These are phyloP conservation scores for Thozetella sp. DNA, from an alignment of 495 filamentous ascomycete species.

Conservation along the genomic window DNA sequence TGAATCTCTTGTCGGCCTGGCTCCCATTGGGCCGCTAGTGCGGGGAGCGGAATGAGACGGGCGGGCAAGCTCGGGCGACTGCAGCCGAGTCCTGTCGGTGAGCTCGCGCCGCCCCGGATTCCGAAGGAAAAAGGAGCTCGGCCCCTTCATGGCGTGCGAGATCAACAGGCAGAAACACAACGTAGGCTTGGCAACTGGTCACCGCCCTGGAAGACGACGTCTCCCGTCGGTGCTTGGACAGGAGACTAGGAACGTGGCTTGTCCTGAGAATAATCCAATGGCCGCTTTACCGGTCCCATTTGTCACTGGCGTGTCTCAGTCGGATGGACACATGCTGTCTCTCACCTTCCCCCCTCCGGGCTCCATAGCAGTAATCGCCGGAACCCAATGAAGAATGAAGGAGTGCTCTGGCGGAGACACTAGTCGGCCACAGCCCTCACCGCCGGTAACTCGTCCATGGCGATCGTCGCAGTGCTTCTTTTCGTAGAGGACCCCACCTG, in stretches of 20 bases:
- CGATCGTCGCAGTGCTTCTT: background rate
- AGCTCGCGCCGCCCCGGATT: no score
- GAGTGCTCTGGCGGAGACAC: background rate
- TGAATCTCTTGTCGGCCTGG: background rate
- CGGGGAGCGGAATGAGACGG: background rate
- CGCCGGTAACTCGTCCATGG: background rate
- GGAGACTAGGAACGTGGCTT: no score
- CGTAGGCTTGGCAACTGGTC: no score
- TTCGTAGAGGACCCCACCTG: no score
- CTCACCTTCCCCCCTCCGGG: background rate
- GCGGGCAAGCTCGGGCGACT: background rate
- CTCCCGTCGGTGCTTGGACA: no score
- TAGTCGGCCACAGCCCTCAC: background rate
- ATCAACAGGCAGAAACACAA: no score
- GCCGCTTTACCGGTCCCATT: constrained; percentile 1
- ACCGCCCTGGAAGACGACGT: no score
- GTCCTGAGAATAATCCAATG: background rate
- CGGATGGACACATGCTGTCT: background rate
- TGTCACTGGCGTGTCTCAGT: background rate
- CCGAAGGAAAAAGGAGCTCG: no score
- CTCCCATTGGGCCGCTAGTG: background rate
- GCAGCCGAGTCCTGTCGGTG: background rate
- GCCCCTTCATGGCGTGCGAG: no score
- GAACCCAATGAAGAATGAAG: background rate
- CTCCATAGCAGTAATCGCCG: background rate